phyloP scores from a whole-genome alignment of 192 early-diverging fungal species.

The Glomus cerebriforme region DNA sequence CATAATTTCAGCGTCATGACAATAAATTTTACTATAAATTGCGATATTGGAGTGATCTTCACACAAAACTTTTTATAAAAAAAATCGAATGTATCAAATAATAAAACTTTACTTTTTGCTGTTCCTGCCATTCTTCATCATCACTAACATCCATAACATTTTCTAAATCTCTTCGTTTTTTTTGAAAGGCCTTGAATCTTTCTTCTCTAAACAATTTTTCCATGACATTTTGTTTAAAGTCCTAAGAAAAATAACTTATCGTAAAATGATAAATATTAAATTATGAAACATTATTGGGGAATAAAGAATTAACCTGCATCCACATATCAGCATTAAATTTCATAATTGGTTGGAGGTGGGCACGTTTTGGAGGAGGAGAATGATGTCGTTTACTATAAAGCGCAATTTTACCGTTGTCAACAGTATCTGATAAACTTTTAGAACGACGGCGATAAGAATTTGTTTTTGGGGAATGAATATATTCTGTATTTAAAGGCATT shows the following conservation, averaged over 20 bases:
- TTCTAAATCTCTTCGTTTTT: slow-evolving; percentile 14
- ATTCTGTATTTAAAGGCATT: not conserved
- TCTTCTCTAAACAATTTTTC: slow-evolving; percentile 35
- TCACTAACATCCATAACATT: slow-evolving; percentile 35
- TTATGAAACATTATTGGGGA: not conserved
- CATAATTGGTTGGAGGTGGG: slow-evolving; percentile 36
- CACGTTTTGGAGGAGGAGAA: slow-evolving; percentile 30
- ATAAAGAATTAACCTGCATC: slow-evolving; percentile 33
- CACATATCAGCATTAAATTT: slow-evolving; percentile 34
- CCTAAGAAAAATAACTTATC: slow-evolving; percentile 11
- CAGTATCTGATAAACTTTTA: not conserved
- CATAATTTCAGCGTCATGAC: not conserved
- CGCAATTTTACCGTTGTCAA: not conserved
- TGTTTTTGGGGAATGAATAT: slow-evolving; percentile 11
- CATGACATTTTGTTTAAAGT: slow-evolving; percentile 26
- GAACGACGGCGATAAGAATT: slow-evolving; percentile 32
- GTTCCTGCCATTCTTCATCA: slow-evolving; percentile 34
- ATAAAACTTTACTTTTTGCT: slow-evolving; percentile 9
- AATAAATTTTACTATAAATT: not conserved
- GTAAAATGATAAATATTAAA: not conserved
- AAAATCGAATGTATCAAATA: not conserved
- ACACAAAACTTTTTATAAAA: not conserved
- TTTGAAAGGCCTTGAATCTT: slow-evolving; percentile 36
- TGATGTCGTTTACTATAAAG: not conserved
- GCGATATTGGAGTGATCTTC: not conserved